Base-by-base conservation (phyloP, 371 early-diverging fungal species). In the Cokeromyces recurvatus region DNA sequence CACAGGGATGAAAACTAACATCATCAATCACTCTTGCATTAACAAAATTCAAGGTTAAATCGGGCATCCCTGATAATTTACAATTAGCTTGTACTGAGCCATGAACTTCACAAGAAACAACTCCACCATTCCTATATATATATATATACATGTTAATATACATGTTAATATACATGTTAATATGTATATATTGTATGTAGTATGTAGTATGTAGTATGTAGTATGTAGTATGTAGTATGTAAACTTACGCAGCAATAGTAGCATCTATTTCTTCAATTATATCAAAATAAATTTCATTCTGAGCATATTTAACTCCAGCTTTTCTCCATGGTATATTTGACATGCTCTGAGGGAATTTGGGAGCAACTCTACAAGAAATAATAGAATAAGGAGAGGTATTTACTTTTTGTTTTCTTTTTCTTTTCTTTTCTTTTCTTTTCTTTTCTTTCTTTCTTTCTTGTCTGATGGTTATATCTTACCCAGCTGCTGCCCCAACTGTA, bases 211-310 rank as follows among this genome's bases (percentile, higher is more conserved):
- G n/a, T n/a, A n/a, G n/a, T n/a, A n/a, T n/a, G n/a, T n/a, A n/a
- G n/a, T n/a, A n/a, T n/a, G n/a, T n/a, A n/a, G n/a, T n/a, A n/a
- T n/a, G n/a, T n/a, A n/a, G n/a, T n/a, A n/a, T n/a, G n/a, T n/a
- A n/a, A n/a, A 42, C 72, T 48, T 69, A 84, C 86, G 81, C 68
- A 50, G 87, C 90, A 20, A 90, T 68, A 9, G 90, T 84, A 5
- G 86, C 86, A 66, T 93, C 90, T 34, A 96, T 75, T 27, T 90
- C 89, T 65, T 96, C 97, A 17, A 85, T 65, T 24, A 94, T 79
- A 59, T 96, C 97, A 59, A 96, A 86, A 52, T 90, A 92, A 43
- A 94, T 86, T 65, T 96, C 94, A 70, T 96, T 96, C 46, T 84
- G 86, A 2, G 85, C 76, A 55, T 96, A 91, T 59, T 89, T 85